Base-by-base conservation (phyloP, 345 rosid species). In the Litchi chinensis region DNA sequence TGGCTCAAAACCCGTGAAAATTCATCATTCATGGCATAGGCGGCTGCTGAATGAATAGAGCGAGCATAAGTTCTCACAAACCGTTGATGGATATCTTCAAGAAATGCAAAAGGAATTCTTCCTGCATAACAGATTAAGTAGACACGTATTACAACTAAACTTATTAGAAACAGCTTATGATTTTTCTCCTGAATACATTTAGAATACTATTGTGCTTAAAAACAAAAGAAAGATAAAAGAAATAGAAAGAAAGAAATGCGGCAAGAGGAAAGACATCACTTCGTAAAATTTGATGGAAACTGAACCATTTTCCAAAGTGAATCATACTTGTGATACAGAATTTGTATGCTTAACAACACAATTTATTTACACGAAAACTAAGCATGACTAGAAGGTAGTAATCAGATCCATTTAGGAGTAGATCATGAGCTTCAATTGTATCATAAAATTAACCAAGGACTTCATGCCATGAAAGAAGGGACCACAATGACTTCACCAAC, bases 11-110 rank as follows among this genome's bases (percentile, higher is more conserved):
- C 68, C 77, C 91, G 73, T 5, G 88, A 90, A 50, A 90, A 90
- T 21, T 90, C 93, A 19, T 86, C 89, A 44, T 90, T 88, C 93
- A 88, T 88, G 40, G 88, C 87, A 72, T 90, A 90, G 8, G 88
- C 84, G 8, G 86, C 60, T 9, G 93, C 88, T 24, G 85, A 77
- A 39, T 60, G 84, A 77, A 85, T 78, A 50, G 85, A 85, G 3
- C 80, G 82, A 10, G 83, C 82, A 8, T 88, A 88, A 0, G 83
- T 82, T 80, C 44, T 83, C 57, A 82, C 86, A 63, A 87, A 87
- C 75, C 77, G 81, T 56, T 84, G 79, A 66, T 86, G 89, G 41
- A 84, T 81, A 64, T 88, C 89, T 79, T 86, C 89, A 10, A 88
- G 81, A 67, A 86, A 88, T 22, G 85, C 79, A 79, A 88, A 88